phyloP scores from a whole-genome alignment of 2,329 filamentous ascomycete genomes.

The Elsinoe necatrix region DNA sequence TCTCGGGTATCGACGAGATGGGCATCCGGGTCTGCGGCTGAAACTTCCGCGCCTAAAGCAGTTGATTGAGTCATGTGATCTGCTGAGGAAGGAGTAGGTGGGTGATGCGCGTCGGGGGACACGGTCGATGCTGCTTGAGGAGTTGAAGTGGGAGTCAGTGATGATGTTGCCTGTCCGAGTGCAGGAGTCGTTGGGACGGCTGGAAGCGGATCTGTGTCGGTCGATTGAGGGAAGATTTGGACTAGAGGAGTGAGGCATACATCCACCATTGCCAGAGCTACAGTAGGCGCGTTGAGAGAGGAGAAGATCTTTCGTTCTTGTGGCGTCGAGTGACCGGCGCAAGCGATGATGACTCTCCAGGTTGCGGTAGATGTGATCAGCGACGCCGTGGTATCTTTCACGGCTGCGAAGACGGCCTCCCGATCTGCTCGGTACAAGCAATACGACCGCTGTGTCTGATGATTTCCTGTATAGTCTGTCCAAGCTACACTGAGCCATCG shows the following conservation, averaged over 20 bases:
- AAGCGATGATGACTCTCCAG: conserved; percentile 70
- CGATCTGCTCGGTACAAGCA: conserved; percentile 48
- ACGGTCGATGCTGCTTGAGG: conserved; percentile 35
- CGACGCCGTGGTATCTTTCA: conserved; percentile 71
- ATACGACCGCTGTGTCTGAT: conserved; percentile 66
- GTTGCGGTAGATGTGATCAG: conserved; percentile 61
- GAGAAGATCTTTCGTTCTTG: conserved; percentile 49
- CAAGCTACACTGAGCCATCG: conserved; percentile 73
- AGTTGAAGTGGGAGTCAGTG: conserved; percentile 58
- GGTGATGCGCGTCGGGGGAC: conserved; percentile 24
- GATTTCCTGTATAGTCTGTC: conserved; percentile 68
- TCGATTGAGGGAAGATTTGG: conserved; percentile 53
- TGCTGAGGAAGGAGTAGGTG: conserved; percentile 24
- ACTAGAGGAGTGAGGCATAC: conserved; percentile 37
- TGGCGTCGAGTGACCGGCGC: conserved; percentile 42
- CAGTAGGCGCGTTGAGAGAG: conserved; percentile 41
- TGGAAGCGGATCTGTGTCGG: conserved; percentile 46
- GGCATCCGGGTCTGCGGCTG: conserved; percentile 51
- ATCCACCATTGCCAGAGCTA: conserved; percentile 32
- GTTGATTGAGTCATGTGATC: conserved; percentile 41
- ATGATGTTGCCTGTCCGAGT: conserved; percentile 25
- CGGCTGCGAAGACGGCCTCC: conserved; percentile 26
- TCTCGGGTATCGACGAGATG: conserved; percentile 65
- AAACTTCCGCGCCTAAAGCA: conserved; percentile 38
- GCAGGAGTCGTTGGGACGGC: conserved; percentile 39